Percentiles rank a stretch among this genome's conserved stretches.
phyloP scores from a whole-genome alignment of 441 rosid genomes.

The Manihot esculenta region DNA sequence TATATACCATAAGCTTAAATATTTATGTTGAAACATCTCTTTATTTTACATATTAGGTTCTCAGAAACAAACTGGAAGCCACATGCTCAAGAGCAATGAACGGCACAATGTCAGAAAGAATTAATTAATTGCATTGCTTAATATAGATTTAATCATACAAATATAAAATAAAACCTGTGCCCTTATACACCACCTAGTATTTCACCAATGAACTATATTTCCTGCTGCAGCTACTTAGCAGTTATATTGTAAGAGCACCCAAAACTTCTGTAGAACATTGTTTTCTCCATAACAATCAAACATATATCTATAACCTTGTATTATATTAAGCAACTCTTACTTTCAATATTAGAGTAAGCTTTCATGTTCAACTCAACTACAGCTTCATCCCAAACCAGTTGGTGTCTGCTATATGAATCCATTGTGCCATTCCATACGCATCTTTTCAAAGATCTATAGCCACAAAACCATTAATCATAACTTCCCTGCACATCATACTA shows the following conservation, averaged over 20 bases:
- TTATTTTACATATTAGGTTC: neutral
- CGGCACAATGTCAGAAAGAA: neutral
- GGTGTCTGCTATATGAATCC: too few species aligned
- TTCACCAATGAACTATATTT: neutral
- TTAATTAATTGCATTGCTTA: neutral
- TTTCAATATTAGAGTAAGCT: neutral
- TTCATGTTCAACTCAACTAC: too few species aligned
- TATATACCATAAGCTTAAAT: neutral
- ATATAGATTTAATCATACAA: neutral
- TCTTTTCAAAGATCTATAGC: too few species aligned
- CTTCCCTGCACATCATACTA: too few species aligned
- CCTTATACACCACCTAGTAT: neutral
- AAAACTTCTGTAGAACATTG: neutral
- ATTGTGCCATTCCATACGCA: too few species aligned
- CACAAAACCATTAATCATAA: too few species aligned
- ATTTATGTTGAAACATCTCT: neutral
- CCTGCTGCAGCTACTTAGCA: neutral
- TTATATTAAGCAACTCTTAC: neutral
- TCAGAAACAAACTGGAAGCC: neutral
- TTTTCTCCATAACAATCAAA: neutral
- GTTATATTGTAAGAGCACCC: neutral
- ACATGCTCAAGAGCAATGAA: neutral
- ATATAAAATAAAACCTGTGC: neutral
- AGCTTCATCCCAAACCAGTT: too few species aligned
- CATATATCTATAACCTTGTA: neutral